Base-by-base conservation (phyloP, 2,329 filamentous ascomycete genomes). In the Graphilbum ipis-grandicollis region DNA sequence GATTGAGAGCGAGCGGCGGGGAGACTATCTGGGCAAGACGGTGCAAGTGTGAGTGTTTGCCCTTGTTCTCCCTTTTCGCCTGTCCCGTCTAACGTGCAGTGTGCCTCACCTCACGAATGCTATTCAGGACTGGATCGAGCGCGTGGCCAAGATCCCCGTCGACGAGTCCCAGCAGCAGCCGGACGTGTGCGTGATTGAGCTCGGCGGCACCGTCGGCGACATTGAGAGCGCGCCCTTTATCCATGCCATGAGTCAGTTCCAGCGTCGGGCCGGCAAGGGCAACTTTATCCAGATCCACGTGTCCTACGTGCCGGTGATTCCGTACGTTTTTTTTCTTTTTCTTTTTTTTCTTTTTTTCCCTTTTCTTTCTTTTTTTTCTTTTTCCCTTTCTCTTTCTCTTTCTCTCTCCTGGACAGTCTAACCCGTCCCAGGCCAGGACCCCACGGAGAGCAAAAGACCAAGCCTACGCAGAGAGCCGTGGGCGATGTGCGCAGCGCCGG, bases 391-490 rank as follows among this genome's bases (percentile, higher is more conserved):
- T n/a, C n/a, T n/a, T n/a, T n/a, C n/a, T n/a, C n/a, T n/a, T n/a
- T n/a, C n/a, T n/a, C n/a, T n/a, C n/a, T n/a, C n/a, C n/a, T n/a
- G n/a, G n/a, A n/a, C n/a, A n/a, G n/a, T 17, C 25, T 38, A 9
- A 32, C 31, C 22, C 49, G 3, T 48, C 19, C n/a, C 46, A 34
- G 26, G n/a, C 39, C 42, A 3, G 40, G 41, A 1, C 36, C 36
- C 9, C 44, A 68, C 40, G 68, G 68, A 31, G 69, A 96, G 63
- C 76, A 93, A 57, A 96, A 96, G 71, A 96, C 86, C 9, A 96
- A 96, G 62, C 90, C 90, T 0, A 98, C 90, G 0, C 90, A 98
- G 56, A 75, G 83, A 49, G 83, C 88, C 19, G 84, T 96, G 49
- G 78, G 78, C 52, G 74, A 80, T 48, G 76, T 86, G 43, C 78